Base-by-base conservation (phyloP, 352 stramenopile species). In the Pythium pyrilobum region DNA sequence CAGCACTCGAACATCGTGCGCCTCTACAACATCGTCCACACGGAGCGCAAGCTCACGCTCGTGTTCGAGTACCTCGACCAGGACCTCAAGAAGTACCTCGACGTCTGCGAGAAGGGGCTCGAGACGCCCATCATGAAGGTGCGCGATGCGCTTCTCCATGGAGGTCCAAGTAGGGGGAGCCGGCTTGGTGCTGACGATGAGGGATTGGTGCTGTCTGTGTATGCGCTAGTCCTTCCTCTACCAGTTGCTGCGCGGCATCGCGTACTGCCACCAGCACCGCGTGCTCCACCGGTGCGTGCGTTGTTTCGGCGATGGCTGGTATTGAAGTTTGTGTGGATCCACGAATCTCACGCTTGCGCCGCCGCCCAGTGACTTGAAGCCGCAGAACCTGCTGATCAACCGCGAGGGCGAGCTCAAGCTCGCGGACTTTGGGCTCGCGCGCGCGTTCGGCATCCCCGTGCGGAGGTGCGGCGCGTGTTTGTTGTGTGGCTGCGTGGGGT, bases 31-130 rank as follows among this genome's bases (percentile, higher is more conserved):
- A 98, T 99, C 13, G 96, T 99, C 52, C 97, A 99, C 81, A 99
- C 96, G 37, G 96, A 99, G 70, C 78, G 90, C 32, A 98, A 98
- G 72, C 82, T 99, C 41, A 99, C 97, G 46, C 84, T 99, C 15
- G 98, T 99, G 16, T 99, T 99, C 73, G 97, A 99, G 81, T 99
- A 98, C 73, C 71, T 99, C 23, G 97, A 99, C 69, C 96, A 99
- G 71, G 98, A 99, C 72, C 80, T 99, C 16, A 99, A 99, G 74
- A 99, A 99, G 71, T 99, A 99, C 71, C 76, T 99, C 27, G 98
- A 99, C 65, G 90, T 99, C 36, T 99, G 96, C 69, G 96, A 99
- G 69, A 96, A 96, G 25, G 96, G 96, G 4, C 77, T 99, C 18
- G 96, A 98, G 56, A 84, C 72, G 56, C 81, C 84, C 47, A 95